phyloP scores from a whole-genome alignment of 441 rosid species.

The Eutrema salsugineum region DNA sequence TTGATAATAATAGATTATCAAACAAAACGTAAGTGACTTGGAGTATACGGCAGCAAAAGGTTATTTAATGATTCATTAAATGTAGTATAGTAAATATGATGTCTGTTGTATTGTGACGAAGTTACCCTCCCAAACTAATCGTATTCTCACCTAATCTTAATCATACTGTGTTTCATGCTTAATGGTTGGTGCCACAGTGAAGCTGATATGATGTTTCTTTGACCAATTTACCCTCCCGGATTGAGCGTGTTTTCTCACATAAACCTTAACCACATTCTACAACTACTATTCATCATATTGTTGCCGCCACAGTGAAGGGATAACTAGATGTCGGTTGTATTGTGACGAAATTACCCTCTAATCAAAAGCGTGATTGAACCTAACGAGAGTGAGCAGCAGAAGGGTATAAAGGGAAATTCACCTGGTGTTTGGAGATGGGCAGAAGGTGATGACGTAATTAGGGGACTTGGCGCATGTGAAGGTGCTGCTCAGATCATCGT shows the following conservation, averaged over 20 bases:
- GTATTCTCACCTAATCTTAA: not conserved
- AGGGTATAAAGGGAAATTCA: slow-evolving; percentile 41
- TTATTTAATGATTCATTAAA: slow-evolving; percentile 2
- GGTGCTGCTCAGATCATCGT: slow-evolving; percentile 84
- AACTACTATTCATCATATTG: not conserved
- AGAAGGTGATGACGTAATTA: slow-evolving; percentile 75
- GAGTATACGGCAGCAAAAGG: slow-evolving; percentile 7
- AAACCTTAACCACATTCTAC: not conserved
- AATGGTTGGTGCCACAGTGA: not conserved
- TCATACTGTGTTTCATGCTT: slow-evolving; percentile 1
- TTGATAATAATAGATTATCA: not conserved
- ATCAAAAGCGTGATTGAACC: slow-evolving; percentile 25
- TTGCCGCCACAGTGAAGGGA: not conserved
- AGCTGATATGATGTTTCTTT: not conserved
- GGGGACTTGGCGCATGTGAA: slow-evolving; percentile 78
- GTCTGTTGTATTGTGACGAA: not conserved
- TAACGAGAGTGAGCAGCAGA: not conserved
- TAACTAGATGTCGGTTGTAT: slow-evolving; percentile 33
- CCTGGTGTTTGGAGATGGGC: slow-evolving; percentile 84
- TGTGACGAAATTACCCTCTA: slow-evolving; percentile 58
- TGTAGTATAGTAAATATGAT: not conserved
- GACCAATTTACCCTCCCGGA: not conserved
- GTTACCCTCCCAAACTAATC: not conserved
- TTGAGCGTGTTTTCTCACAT: not conserved
- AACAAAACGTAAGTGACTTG: slow-evolving; percentile 1